phyloP scores from a whole-genome alignment of 208 protist genomes.

The Tritrichomonas musculus region DNA sequence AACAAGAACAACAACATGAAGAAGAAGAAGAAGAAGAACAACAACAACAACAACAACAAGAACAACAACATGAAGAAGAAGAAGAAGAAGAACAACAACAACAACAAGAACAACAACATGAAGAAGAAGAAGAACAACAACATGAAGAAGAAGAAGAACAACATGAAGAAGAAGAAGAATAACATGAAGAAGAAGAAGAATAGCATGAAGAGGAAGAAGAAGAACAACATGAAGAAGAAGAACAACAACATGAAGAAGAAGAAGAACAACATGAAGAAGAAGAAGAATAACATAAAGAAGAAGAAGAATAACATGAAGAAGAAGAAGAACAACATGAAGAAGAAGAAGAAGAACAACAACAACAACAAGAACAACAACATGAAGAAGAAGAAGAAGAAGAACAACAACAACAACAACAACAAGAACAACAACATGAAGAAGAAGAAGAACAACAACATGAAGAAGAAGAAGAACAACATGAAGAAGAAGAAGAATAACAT shows the following conservation, averaged over 20 bases:
- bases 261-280: neutral
- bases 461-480: constrained; percentile 12
- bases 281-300: too few species aligned
- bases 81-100: neutral
- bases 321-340: neutral
- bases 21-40: constrained; percentile 1
- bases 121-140: constrained; percentile 18
- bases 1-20: neutral
- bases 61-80: neutral
- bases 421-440: neutral
- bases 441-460: neutral
- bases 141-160: constrained; percentile 9
- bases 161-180: too few species aligned
- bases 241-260: neutral
- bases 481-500: too few species aligned
- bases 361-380: neutral
- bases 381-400: neutral
- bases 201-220: constrained; percentile 25
- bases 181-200: too few species aligned
- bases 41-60: neutral
- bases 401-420: neutral
- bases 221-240: neutral
- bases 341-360: neutral
- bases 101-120: neutral
- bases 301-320: too few species aligned